Conservation (phyloP, 306 rosid species). For the Quercus parvula region DNA sequence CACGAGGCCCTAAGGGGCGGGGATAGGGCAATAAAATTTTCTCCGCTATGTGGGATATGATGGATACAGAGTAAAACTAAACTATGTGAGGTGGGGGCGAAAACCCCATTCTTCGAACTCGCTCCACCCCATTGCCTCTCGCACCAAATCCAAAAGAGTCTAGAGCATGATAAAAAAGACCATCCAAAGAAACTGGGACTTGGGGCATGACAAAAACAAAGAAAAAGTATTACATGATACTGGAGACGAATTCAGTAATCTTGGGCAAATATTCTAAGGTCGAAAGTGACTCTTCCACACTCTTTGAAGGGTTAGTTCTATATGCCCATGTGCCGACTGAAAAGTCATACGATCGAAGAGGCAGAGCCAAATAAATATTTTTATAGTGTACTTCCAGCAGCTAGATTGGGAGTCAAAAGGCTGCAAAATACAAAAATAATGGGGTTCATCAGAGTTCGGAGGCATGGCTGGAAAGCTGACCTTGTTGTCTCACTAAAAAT, state of each 20-base stretch:
- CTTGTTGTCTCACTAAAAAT: background rate
- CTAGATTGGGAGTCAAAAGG: background rate
- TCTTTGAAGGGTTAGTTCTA: background rate
- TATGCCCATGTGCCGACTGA: constrained; percentile 21
- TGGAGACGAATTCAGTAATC: background rate
- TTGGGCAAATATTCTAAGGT: background rate
- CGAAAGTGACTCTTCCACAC: background rate
- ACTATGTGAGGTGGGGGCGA: no score
- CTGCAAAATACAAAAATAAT: background rate
- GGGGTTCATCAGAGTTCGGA: background rate
- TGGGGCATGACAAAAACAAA: no score
- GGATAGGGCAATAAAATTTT: no score
- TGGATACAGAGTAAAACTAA: accelerated
- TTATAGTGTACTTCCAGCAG: background rate
- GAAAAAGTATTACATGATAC: no score
- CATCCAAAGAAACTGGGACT: no score
- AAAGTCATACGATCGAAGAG: background rate
- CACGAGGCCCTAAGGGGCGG: no score
- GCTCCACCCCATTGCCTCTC: no score
- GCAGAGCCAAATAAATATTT: background rate
- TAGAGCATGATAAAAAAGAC: no score
- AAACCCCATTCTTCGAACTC: no score
- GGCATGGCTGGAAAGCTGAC: background rate
- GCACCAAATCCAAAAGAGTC: no score
- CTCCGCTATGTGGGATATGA: accelerated